These are phyloP conservation scores for Dictyostelium citrinum DNA, from an alignment of 78 protist genomes.

Conservation along the genomic window DNA sequence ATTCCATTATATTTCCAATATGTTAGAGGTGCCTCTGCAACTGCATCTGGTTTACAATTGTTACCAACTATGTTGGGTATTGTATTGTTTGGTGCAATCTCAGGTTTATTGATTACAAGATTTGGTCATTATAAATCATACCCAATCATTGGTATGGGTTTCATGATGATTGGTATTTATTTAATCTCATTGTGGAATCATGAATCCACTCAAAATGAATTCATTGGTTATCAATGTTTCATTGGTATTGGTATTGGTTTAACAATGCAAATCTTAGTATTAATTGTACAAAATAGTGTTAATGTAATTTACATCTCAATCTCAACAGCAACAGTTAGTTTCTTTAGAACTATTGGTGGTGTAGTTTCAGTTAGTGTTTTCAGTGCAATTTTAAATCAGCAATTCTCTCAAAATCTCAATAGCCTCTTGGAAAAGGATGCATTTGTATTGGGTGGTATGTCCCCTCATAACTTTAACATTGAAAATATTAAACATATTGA, in stretches of 20 bases:
- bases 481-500: neutral
- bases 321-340: constrained; percentile 62
- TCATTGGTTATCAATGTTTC: constrained; percentile 46
- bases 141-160: constrained; percentile 34
- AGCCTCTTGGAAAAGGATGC: neutral
- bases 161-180: constrained; percentile 38
- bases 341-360: constrained; percentile 81
- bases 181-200: constrained; percentile 18
- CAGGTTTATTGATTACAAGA: constrained; percentile 35
- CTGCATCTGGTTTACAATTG: constrained; percentile 40
- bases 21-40: constrained; percentile 52
- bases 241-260: constrained; percentile 79
- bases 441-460: neutral
- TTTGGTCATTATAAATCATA: constrained; percentile 69
- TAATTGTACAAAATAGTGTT: constrained; percentile 70
- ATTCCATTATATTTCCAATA: constrained; percentile 77
- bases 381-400: constrained; percentile 46
- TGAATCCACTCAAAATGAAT: constrained; percentile 13
- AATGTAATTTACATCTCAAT: constrained; percentile 30
- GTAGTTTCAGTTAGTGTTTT: constrained; percentile 72
- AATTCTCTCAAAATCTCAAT: constrained; percentile 2
- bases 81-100: constrained; percentile 47
- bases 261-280: constrained; percentile 68
- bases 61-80: constrained; percentile 75
- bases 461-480: neutral